phyloP scores from a whole-genome alignment of 1,284 basidiomycete species.

The Ganoderma leucocontextum region DNA sequence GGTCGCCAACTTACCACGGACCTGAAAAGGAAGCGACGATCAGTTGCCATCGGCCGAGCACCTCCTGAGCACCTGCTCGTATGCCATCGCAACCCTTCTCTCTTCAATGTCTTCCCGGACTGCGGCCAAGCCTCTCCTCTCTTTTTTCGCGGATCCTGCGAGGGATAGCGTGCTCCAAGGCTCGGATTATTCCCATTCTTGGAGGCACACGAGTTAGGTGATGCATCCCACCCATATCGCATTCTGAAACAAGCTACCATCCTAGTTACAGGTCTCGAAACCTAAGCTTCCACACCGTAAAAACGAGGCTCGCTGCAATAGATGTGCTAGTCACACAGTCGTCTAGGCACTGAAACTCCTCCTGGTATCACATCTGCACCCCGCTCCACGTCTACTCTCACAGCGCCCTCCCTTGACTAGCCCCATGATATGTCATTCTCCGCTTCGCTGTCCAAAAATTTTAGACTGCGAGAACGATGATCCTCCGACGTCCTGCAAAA shows the following conservation, averaged over 20 bases:
- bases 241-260: not conserved
- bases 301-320: conserved; percentile 23
- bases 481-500: conserved; percentile 1
- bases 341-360: conserved; percentile 23
- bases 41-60: conserved; percentile 11
- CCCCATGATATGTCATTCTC: conserved; percentile 8
- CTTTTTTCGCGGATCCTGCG: not conserved
- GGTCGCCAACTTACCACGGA: conserved; percentile 27
- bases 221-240: not conserved
- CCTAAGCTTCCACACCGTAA: conserved; percentile 8
- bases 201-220: not conserved
- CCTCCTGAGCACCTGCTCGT: not conserved
- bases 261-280: not conserved
- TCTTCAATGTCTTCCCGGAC: not conserved
- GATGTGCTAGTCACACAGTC: not conserved
- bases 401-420: conserved; percentile 14
- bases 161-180: not conserved
- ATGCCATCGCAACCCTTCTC: not conserved
- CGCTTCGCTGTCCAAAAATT: conserved; percentile 7
- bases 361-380: conserved; percentile 22
- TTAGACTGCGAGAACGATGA: conserved; percentile 16
- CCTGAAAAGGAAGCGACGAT: conserved; percentile 31
- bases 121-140: not conserved
- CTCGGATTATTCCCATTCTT: not conserved
- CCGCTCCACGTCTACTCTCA: conserved; percentile 24